These are phyloP conservation scores for Lentinula sp. DNA, from an alignment of 768 basidiomycete genomes.

Conservation along the genomic window DNA sequence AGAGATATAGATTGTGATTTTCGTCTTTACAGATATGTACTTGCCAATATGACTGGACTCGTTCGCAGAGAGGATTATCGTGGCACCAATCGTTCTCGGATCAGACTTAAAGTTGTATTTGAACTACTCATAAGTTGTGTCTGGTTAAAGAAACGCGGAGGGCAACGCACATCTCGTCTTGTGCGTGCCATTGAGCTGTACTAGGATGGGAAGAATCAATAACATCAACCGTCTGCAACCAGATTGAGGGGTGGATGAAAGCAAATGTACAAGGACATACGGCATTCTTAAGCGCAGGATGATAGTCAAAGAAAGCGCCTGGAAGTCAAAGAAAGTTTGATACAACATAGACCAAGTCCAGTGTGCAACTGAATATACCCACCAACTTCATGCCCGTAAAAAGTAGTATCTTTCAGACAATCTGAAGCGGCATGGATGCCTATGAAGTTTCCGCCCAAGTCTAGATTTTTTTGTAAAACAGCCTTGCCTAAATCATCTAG, in stretches of 20 bases:
- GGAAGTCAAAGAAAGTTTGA: neutral
- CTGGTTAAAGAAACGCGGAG: slow-evolving; percentile 5
- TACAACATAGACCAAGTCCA: neutral
- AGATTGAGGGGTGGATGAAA: neutral
- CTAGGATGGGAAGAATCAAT: slow-evolving; percentile 56
- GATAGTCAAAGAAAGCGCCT: slow-evolving; percentile 71
- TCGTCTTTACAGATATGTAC: slow-evolving; percentile 3
- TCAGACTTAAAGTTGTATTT: slow-evolving; percentile 74
- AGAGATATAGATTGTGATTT: neutral
- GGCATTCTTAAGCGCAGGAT: slow-evolving; percentile 58
- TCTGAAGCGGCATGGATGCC: slow-evolving; percentile 66
- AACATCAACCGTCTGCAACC: slow-evolving; percentile 49
- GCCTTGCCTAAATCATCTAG: slow-evolving; percentile 52
- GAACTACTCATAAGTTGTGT: neutral
- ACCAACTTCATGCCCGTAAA: slow-evolving; percentile 57
- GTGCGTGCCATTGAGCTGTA: slow-evolving; percentile 45
- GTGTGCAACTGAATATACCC: slow-evolving; percentile 3
- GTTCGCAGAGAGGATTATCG: slow-evolving; percentile 58
- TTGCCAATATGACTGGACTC: slow-evolving; percentile 57
- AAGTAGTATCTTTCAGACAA: slow-evolving; percentile 49
- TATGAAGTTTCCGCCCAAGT: slow-evolving; percentile 65
- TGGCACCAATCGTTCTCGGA: slow-evolving; percentile 57
- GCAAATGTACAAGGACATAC: slow-evolving; percentile 28
- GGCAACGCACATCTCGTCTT: slow-evolving; percentile 53
- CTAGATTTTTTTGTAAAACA: slow-evolving; percentile 60